A percentile compares a stretch with the other conserved stretches of the same genome.
Conservation (phyloP, 139 green algal genomes). For the Chara braunii region DNA sequence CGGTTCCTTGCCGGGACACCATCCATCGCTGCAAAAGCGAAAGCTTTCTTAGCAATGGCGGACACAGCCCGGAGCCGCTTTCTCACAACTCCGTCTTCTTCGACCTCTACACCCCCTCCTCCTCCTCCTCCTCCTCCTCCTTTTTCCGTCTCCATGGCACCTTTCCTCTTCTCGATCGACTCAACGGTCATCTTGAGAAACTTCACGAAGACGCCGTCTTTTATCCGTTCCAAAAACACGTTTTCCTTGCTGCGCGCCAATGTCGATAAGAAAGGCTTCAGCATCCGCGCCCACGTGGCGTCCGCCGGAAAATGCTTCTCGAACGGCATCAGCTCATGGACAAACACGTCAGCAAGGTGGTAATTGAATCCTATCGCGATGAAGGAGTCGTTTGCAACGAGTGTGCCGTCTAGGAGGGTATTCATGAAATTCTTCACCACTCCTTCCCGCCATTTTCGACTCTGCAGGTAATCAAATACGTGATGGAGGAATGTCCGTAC, state of each 20-base stretch:
- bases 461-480: slow-evolving; percentile 41
- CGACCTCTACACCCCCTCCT: neutral
- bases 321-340: slow-evolving; percentile 58
- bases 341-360: slow-evolving; percentile 60
- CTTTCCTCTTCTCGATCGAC: too few relatives aligned
- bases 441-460: slow-evolving; percentile 44
- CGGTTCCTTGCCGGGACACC: neutral
- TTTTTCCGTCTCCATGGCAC: neutral
- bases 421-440: neutral
- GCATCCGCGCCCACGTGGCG: slow-evolving; percentile 40
- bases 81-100: neutral
- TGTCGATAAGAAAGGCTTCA: slow-evolving; percentile 49
- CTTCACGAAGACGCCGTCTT: neutral
- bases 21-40: neutral
- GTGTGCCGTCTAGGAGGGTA: neutral
- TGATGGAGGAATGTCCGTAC: slow-evolving; percentile 62
- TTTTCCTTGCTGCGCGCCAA: slow-evolving; percentile 12
- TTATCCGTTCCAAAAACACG: neutral
- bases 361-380: slow-evolving; percentile 11
- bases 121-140: neutral
- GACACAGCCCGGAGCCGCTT: neutral
- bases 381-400: slow-evolving; percentile 3
- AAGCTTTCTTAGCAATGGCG: neutral
- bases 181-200: too few relatives aligned
- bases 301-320: neutral